phyloP scores from a whole-genome alignment of 2,329 filamentous ascomycete genomes.

The Epichloe sylvatica region DNA sequence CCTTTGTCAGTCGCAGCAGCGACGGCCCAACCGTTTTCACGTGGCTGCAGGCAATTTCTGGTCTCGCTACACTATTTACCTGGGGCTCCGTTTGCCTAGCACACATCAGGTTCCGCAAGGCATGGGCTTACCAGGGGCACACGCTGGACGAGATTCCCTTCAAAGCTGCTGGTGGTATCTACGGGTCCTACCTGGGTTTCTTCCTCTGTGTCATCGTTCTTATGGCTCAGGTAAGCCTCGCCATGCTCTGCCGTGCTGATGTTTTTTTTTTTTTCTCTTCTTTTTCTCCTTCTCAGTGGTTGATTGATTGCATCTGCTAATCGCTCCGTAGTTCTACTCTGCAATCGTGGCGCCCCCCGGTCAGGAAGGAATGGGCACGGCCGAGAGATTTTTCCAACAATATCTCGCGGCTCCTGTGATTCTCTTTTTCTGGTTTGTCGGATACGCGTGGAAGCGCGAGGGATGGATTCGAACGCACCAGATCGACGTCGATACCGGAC shows the following conservation, averaged over 20 bases:
- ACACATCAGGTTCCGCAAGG: conserved; percentile 50
- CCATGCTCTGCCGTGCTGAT: background rate
- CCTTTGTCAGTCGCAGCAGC: conserved; percentile 24
- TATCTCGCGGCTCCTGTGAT: conserved; percentile 43
- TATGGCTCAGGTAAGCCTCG: conserved; percentile 33
- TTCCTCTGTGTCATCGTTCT: conserved; percentile 41
- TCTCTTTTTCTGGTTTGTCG: conserved; percentile 39
- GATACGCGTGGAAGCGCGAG: conserved; percentile 52
- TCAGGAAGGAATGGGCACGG: conserved; percentile 22
- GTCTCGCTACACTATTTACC: conserved; percentile 46
- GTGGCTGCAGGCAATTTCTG: conserved; percentile 51
- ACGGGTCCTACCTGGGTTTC: conserved; percentile 50
- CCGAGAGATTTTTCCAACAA: conserved; percentile 38
- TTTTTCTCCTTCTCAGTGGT: background rate
- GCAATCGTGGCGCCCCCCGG: conserved; percentile 26
- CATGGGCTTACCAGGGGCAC: conserved; percentile 45
- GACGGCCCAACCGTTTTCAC: conserved; percentile 38
- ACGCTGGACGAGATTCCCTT: conserved; percentile 53
- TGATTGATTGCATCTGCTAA: background rate
- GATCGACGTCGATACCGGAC: conserved; percentile 55
- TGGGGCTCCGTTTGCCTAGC: conserved; percentile 51
- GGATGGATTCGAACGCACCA: conserved; percentile 43
- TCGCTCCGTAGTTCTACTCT: conserved; percentile 30
- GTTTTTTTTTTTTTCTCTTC: background rate
- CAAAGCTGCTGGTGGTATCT: conserved; percentile 43